phyloP scores from a whole-genome alignment of 441 rosid genomes.

The Cnidoscolus chayamansa region DNA sequence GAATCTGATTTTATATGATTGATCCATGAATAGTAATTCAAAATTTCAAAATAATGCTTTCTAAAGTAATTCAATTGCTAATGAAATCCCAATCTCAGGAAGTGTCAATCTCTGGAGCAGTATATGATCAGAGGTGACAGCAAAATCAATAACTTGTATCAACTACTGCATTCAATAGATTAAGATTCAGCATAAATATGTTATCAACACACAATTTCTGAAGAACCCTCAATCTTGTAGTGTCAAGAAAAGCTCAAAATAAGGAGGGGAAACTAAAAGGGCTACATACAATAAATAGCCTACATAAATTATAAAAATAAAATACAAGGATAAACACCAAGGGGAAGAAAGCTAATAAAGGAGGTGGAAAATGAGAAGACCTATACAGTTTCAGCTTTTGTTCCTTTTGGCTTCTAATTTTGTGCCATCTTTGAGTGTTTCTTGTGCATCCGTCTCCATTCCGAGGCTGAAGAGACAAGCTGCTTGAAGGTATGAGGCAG shows the following conservation, averaged over 20 bases:
- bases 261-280: neutral
- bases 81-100: neutral
- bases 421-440: slow-evolving; percentile 81
- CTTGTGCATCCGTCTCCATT: slow-evolving; percentile 85
- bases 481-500: slow-evolving; percentile 87
- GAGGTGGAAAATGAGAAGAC: slow-evolving; percentile 15
- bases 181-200: slow-evolving; percentile 8
- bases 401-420: slow-evolving; percentile 65
- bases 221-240: slow-evolving; percentile 19
- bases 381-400: slow-evolving; percentile 49
- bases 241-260: slow-evolving; percentile 14
- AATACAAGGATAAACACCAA: neutral
- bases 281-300: slow-evolving; percentile 33
- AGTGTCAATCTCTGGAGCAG: neutral
- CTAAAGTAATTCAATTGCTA: neutral
- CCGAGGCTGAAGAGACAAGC: slow-evolving; percentile 85
- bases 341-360: neutral
- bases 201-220: slow-evolving; percentile 15
- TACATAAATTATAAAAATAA: slow-evolving; percentile 11
- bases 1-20: neutral
- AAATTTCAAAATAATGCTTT: neutral
- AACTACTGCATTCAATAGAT: neutral
- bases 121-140: neutral
- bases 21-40: neutral
- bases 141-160: neutral